phyloP scores from a whole-genome alignment of 2,329 filamentous ascomycete genomes.

The Exophiala sp. region DNA sequence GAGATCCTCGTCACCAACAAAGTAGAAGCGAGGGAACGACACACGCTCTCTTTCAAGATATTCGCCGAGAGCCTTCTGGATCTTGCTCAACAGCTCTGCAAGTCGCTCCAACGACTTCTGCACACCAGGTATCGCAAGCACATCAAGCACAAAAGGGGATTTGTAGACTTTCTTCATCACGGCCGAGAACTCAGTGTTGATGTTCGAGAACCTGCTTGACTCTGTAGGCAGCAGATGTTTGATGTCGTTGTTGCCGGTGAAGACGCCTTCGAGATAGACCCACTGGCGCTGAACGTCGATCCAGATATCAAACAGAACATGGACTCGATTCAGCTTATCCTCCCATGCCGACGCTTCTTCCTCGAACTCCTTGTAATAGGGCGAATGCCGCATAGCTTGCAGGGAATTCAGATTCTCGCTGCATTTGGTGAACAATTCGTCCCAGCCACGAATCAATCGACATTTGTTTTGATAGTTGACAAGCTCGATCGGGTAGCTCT shows the following conservation, averaged over 20 bases:
- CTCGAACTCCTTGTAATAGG: slow-evolving; percentile 99
- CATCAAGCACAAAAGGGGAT: slow-evolving; percentile 89
- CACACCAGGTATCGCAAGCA: slow-evolving; percentile 89
- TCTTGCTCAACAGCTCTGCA: slow-evolving; percentile 96
- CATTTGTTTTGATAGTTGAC: slow-evolving; percentile 98
- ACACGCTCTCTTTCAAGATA: slow-evolving; percentile 97
- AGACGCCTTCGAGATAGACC: slow-evolving; percentile 98
- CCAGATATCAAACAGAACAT: slow-evolving; percentile 98
- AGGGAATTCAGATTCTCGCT: slow-evolving; percentile 96
- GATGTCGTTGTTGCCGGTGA: slow-evolving; percentile 97
- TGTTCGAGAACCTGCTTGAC: slow-evolving; percentile 95
- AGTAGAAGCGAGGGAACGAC: slow-evolving; percentile 98
- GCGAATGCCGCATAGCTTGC: slow-evolving; percentile 97
- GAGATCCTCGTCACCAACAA: slow-evolving; percentile 96
- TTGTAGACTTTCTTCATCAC: slow-evolving; percentile 99
- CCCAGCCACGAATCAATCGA: slow-evolving; percentile 93
- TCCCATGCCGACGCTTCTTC: slow-evolving; percentile 96
- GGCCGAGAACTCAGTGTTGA: slow-evolving; percentile 97
- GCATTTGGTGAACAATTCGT: slow-evolving; percentile 96
- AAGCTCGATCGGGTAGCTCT: slow-evolving; percentile 87
- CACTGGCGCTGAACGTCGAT: slow-evolving; percentile 99
- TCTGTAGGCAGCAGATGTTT: slow-evolving; percentile 96
- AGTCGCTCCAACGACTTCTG: slow-evolving; percentile 93
- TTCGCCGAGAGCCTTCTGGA: slow-evolving; percentile 96
- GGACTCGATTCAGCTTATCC: slow-evolving; percentile 93